Base-by-base conservation (phyloP, 345 rosid species). In the Populus ilicifolia region DNA sequence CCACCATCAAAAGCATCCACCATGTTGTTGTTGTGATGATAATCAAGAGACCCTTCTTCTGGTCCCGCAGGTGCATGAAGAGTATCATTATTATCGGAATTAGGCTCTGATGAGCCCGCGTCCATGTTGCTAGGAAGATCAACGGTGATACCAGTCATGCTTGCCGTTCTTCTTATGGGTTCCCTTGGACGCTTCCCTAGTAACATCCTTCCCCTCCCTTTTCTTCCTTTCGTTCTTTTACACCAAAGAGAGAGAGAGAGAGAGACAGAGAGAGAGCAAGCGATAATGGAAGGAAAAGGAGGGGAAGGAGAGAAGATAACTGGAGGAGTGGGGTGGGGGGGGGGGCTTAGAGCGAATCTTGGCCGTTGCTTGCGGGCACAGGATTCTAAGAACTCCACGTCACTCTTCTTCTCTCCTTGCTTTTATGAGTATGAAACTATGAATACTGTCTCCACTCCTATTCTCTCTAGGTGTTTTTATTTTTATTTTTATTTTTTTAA, bases 101-200 rank as follows among this genome's bases (percentile, higher is more conserved):
- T 41, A 41, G 80, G 86, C 62, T 83, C 83, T 16, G 78, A 43
- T 33, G 11, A 33, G 69, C 21, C 69, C 35, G 80, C 59, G 20
- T 84, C 86, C 30, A 66, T 63, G 81, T 64, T 20, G 72, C 18
- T 80, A 10, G 65, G 75, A 50, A 72, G 73, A 77, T 87, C 91
- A 46, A 78, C 74, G 81, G 86, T 77, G 84, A 90, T 85, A 69
- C 87, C 88, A 8, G 79, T 80, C 96, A 90, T 86, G 88, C 98
- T 93, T 25, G 93, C 84, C 14, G 98, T 91, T 77, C 96, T 86
- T 83, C 81, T 87, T 59, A 93, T 89, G 44, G 87, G 79, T 67
- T 85, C 86, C n/a, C 92, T 87, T 73, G 89, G 88, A 30, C 91
- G 88, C 81, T 91, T 93, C 33, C 93, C 96, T 0, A 87, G 85